Base-by-base conservation (phyloP, 2,329 filamentous ascomycete genomes). In the Corniculantispora saksenae region DNA sequence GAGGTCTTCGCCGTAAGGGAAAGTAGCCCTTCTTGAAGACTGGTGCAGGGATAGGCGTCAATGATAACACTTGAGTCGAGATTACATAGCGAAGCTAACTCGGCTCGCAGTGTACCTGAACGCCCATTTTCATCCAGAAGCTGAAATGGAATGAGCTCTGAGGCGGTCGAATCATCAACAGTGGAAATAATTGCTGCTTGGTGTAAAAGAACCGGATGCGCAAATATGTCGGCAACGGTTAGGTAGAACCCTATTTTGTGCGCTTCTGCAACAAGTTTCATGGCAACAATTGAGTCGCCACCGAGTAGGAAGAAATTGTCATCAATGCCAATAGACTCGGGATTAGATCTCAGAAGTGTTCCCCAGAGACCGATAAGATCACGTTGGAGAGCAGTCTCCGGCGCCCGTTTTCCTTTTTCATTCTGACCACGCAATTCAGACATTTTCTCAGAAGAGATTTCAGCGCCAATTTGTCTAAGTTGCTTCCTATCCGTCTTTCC, bases 221-320 rank as follows among this genome's bases (percentile, higher is more conserved):
- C 48, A 69, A 84, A 82, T 23, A 83, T 78, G n/a, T 80, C 76
- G 0, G 78, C 77, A 0, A 84, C 82, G 1, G 74, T 79, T n/a
- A 84, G 60, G 15, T 3, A 29, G 19, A 53, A 9, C 2, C 19
- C n/a, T 12, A 23, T 23, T 7, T 72, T 53, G 38, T 21, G 55
- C 13, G 43, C 56, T n/a, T 47, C 40, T 12, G 61, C 27, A 15
- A 70, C 70, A 1, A 70, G 54, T 21, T 64, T 66, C 45, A 72
- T 71, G 15, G 72, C 71, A 0, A 59, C 64, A n/a, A 74, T 65
- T 0, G 73, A 75, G 54, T 73, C 69, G 3, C 72, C 68, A 0
- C 69, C 71, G 0, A 72, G 64, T 2, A 62, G 59, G 13, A 75
- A 69, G 56, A 75, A 75, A 51, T 68, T 68, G 57, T 71, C 68